Evolutionary conservation across 345 rosid genomes (phyloP), one percentile per base, ranked within the genome.

Genomic region (Citrus glauca): DNA sequence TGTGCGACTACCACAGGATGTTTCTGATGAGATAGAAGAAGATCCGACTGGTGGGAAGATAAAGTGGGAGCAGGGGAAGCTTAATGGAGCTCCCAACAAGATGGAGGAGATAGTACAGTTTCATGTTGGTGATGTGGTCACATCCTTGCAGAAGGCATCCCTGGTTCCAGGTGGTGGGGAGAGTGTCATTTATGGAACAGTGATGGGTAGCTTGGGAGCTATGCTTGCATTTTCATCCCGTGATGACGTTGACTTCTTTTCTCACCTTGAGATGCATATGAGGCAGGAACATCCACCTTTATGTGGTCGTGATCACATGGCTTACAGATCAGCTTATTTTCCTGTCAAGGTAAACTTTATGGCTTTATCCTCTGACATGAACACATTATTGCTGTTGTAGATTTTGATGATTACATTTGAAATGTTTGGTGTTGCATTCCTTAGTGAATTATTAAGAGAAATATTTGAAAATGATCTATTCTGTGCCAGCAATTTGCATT

Each of bases 41-140:
- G 99, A 92, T 84, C 97, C 99, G 30, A 94, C 97, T 14, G 98
- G 98, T 50, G 97, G 98, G 78, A 96, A 91, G 85, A 96, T 96
- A 80, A 96, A 94, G 81, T 96, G 99, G 99, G 99, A 94, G 86
- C 98, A 94, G 80, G 98, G 99, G 73, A 96, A 86, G 85, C 94
- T 93, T 59, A 94, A 96, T 69, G 98, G 99, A 84, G 98, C 99
- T 50, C 98, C 98, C 5, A 91, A 94, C 88, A 96, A 96, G 89
- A 85, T 94, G 64, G 99, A 91, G 81, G 98, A 94, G 88, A 91
- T 94, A 61, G 98, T 92, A 48, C 99, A 96, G 86, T 94, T 96
- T 84, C 97, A 96, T 77, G 89, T 91, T 19, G 98, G 97, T 28
- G 98, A 94, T 82, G 92, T 90, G 28, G 91, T 91, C 65, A 92